These are phyloP conservation scores for Lathyrus sativus DNA, from an alignment of 306 rosid species.

Conservation along the genomic window DNA sequence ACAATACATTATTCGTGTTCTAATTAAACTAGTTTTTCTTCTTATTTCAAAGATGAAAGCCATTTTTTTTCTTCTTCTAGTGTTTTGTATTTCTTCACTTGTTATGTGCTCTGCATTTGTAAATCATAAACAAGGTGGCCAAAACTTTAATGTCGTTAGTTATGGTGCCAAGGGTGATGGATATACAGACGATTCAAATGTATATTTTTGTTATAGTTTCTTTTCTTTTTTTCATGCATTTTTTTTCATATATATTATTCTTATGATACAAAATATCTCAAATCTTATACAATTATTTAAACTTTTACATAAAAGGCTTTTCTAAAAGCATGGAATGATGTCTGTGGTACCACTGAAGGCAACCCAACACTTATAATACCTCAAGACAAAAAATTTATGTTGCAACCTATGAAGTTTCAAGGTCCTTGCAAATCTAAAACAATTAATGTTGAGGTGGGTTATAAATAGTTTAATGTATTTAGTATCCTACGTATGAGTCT, in stretches of 20 bases:
- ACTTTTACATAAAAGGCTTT: conserved; percentile 43
- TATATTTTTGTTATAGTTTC: neutral
- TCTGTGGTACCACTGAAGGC: conserved; percentile 30
- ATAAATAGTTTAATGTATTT: neutral
- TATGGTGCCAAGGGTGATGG: conserved; percentile 58
- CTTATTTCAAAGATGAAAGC: neutral
- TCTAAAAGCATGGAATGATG: conserved; percentile 49
- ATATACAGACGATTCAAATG: conserved; percentile 50
- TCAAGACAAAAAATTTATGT: neutral
- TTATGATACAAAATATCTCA: neutral
- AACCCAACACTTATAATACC: neutral
- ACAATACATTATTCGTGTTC: no score
- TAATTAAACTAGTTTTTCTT: no score
- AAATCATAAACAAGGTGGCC: neutral
- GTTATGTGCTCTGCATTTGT: neutral
- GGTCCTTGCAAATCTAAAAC: neutral
- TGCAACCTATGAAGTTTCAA: neutral
- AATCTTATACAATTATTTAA: neutral
- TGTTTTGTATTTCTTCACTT: neutral
- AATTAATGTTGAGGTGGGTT: neutral
- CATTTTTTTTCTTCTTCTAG: neutral
- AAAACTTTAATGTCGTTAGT: conserved; percentile 26
- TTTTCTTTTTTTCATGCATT: neutral
- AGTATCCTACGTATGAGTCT: no score
- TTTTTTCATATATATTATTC: neutral